Percentiles rank a stretch among this genome's conserved stretches.
Conservation (phyloP, 148 eudicot species). For the Salicornia ramosissima region DNA sequence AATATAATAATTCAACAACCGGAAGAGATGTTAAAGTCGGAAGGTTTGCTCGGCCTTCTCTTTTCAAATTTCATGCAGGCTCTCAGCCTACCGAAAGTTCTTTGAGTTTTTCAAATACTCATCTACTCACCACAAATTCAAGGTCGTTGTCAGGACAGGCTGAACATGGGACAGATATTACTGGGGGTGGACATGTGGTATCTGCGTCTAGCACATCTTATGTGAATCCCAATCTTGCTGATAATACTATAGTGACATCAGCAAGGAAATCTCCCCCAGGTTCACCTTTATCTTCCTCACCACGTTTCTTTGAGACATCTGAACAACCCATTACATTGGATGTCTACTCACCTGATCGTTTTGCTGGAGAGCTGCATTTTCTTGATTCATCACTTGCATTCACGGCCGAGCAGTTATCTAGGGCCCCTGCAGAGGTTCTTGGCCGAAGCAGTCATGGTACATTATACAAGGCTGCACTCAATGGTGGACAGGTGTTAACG, state of each 20-base stretch:
- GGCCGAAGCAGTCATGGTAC: constrained; percentile 97
- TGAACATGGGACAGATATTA: constrained; percentile 51
- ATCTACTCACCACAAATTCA: constrained; percentile 64
- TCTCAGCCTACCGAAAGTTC: constrained; percentile 53
- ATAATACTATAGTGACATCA: constrained; percentile 36
- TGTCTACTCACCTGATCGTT: constrained; percentile 90
- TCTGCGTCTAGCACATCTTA: constrained; percentile 30
- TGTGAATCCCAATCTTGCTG: constrained; percentile 38
- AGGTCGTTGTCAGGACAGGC: constrained; percentile 67
- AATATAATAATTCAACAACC: constrained; percentile 40
- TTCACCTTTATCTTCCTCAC: constrained; percentile 67
- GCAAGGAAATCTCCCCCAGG: constrained; percentile 76
- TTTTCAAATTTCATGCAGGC: constrained; percentile 50
- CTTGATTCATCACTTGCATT: constrained; percentile 63
- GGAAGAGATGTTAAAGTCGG: constrained; percentile 58
- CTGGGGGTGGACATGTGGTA: constrained; percentile 44
- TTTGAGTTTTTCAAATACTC: constrained; percentile 76
- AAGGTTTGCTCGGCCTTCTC: constrained; percentile 54
- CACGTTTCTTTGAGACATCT: constrained; percentile 56
- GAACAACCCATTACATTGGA: constrained; percentile 72
- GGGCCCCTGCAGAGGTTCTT: constrained; percentile 94
- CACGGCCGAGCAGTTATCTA: constrained; percentile 85
- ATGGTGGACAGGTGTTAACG: constrained; percentile 68
- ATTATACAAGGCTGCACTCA: constrained; percentile 85
- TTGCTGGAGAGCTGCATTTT: constrained; percentile 83